Conservation (phyloP, 441 rosid species). For the Populus hybrid region DNA sequence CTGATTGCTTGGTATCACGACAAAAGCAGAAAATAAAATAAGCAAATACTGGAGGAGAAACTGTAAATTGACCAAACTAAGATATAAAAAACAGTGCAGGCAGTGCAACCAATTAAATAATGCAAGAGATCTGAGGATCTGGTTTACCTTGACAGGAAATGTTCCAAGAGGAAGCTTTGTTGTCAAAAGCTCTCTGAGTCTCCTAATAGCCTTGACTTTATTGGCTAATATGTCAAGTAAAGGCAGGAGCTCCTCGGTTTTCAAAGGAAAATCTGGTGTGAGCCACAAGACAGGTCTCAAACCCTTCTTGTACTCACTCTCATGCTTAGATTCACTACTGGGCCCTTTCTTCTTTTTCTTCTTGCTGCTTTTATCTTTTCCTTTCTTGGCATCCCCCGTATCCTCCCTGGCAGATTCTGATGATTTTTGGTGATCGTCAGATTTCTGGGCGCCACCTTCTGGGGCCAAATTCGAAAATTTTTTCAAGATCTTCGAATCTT, state of each 20-base stretch:
- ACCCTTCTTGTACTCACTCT: conserved; percentile 95
- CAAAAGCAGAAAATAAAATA: background rate
- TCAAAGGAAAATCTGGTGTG: conserved; percentile 90
- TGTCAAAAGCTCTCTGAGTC: conserved; percentile 96
- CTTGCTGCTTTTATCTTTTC: conserved; percentile 69
- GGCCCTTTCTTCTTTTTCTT: conserved; percentile 78
- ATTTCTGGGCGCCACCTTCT: conserved; percentile 63
- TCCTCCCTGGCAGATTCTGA: conserved; percentile 63
- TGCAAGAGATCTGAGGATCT: background rate
- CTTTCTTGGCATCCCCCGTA: conserved; percentile 52
- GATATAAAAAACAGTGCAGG: background rate
- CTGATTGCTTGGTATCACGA: background rate
- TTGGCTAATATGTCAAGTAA: conserved; percentile 94
- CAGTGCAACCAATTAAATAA: background rate
- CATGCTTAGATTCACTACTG: conserved; percentile 56
- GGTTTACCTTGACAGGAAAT: conserved; percentile 91
- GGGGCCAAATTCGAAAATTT: conserved; percentile 76
- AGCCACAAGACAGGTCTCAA: conserved; percentile 95
- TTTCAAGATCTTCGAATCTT: conserved; percentile 66
- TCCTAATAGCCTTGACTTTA: conserved; percentile 94
- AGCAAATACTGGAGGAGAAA: background rate
- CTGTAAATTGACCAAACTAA: background rate
- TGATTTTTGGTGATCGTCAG: conserved; percentile 52
- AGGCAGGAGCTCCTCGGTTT: conserved; percentile 88
- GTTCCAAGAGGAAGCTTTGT: conserved; percentile 91